Conservation (phyloP, 192 early-diverging fungal genomes). For the Umbelopsis ramanniana region DNA sequence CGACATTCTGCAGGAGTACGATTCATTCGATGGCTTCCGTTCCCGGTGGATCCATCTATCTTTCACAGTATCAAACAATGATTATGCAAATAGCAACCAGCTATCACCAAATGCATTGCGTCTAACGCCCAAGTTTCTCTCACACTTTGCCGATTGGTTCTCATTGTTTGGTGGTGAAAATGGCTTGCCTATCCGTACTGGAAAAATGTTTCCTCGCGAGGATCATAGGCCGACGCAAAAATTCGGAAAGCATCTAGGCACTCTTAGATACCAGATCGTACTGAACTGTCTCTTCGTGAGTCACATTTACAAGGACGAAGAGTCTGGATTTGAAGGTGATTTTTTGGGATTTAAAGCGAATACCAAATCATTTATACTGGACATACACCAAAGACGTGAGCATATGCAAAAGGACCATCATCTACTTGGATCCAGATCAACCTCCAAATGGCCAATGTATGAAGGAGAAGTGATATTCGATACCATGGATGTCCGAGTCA, state of each 20-base stretch:
- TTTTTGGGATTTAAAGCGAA: constrained; percentile 38
- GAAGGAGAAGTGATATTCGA: constrained; percentile 40
- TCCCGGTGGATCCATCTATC: constrained; percentile 43
- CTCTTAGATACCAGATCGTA: constrained; percentile 41
- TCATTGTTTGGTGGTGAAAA: constrained; percentile 35
- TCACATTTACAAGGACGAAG: constrained; percentile 36
- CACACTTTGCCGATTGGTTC: constrained; percentile 34
- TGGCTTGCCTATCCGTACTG: constrained; percentile 37
- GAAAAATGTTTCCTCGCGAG: constrained; percentile 27
- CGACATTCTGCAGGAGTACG: constrained; percentile 23
- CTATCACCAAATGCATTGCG: constrained; percentile 34
- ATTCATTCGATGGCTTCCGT: constrained; percentile 44
- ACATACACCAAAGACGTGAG: constrained; percentile 42
- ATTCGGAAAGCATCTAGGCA: constrained; percentile 32
- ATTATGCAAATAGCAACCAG: not conserved
- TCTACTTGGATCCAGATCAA: constrained; percentile 27
- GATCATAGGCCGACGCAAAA: constrained; percentile 19
- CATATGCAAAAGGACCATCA: constrained; percentile 24
- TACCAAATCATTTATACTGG: constrained; percentile 33
- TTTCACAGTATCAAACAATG: constrained; percentile 34
- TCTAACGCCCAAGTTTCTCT: constrained; percentile 37
- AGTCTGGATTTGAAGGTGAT: constrained; percentile 22
- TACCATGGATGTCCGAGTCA: constrained; percentile 38
- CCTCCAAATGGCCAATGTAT: constrained; percentile 33
- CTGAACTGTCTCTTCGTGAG: constrained; percentile 33